These are phyloP conservation scores for Penicillium janthinellum DNA, from an alignment of 2,329 filamentous ascomycete species.

Conservation along the genomic window DNA sequence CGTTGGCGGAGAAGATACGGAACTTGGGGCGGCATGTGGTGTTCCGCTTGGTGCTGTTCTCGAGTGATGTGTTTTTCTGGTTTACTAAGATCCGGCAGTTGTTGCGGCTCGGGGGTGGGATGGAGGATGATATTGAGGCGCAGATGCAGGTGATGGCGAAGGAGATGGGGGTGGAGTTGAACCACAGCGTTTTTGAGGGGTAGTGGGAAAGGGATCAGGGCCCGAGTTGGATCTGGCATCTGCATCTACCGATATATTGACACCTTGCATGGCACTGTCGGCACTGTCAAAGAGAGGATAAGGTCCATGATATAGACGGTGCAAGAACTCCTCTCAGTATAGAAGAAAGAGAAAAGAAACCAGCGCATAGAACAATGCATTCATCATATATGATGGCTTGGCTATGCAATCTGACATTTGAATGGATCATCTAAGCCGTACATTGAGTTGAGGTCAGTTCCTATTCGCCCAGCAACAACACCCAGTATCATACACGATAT, in stretches of 20 bases:
- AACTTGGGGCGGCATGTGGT: constrained; percentile 77
- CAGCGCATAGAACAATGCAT: no score
- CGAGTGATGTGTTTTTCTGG: constrained; percentile 81
- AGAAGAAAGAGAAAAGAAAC: no score
- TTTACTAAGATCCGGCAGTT: constrained; percentile 76
- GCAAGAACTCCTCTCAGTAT: no score
- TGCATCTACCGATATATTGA: neutral
- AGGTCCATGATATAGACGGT: no score
- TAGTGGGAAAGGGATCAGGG: constrained; percentile 39
- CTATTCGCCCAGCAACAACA: no score
- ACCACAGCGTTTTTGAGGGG: constrained; percentile 86
- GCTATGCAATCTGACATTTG: no score
- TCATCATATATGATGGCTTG: no score
- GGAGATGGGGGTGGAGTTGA: constrained; percentile 87
- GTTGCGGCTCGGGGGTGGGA: constrained; percentile 74
- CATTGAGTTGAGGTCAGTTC: no score
- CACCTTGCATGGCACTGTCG: no score
- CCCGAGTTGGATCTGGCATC: neutral
- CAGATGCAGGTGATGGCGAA: constrained; percentile 85
- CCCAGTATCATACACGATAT: no score
- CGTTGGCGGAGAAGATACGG: constrained; percentile 61
- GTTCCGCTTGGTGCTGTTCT: constrained; percentile 76
- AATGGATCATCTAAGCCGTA: no score
- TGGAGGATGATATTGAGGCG: constrained; percentile 92
- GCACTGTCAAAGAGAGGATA: no score